phyloP scores from a whole-genome alignment of 257 asterid species.

The Penstemon newberryi region DNA sequence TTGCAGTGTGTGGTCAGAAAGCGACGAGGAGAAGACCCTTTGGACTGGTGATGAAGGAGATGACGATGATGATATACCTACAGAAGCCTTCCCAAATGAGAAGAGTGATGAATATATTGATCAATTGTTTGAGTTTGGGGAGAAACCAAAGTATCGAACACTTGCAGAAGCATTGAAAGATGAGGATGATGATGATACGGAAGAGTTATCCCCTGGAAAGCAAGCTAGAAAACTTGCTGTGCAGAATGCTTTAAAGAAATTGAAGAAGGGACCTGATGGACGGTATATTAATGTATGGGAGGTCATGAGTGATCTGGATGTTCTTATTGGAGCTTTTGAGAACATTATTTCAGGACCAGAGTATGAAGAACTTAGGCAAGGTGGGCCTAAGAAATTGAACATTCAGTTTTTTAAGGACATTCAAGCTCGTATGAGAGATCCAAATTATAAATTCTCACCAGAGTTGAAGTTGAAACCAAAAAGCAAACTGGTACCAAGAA shows the following conservation, averaged over 20 bases:
- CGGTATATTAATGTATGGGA: slow-evolving; percentile 91
- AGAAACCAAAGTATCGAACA: slow-evolving; percentile 68
- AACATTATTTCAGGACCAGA: slow-evolving; percentile 91
- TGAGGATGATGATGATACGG: slow-evolving; percentile 81
- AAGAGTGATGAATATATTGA: slow-evolving; percentile 75
- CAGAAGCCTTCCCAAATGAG: slow-evolving; percentile 69
- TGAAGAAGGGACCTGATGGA: slow-evolving; percentile 93
- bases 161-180: slow-evolving; percentile 72
- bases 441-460: slow-evolving; percentile 78
- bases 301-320: slow-evolving; percentile 89
- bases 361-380: slow-evolving; percentile 81
- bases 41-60: slow-evolving; percentile 93
- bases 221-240: slow-evolving; percentile 85
- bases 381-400: slow-evolving; percentile 83
- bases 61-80: slow-evolving; percentile 71
- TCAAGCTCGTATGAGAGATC: slow-evolving; percentile 94
- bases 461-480: slow-evolving; percentile 85
- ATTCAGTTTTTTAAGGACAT: slow-evolving; percentile 84
- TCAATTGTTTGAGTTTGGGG: slow-evolving; percentile 76
- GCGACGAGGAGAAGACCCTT: slow-evolving; percentile 80
- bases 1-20: slow-evolving; percentile 63
- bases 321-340: slow-evolving; percentile 86
- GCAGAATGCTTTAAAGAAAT: slow-evolving; percentile 83
- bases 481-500: slow-evolving; percentile 72
- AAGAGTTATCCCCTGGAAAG: slow-evolving; percentile 80